phyloP scores from a whole-genome alignment of 2,329 filamentous ascomycete genomes.

The Colletotrichum acutatum region DNA sequence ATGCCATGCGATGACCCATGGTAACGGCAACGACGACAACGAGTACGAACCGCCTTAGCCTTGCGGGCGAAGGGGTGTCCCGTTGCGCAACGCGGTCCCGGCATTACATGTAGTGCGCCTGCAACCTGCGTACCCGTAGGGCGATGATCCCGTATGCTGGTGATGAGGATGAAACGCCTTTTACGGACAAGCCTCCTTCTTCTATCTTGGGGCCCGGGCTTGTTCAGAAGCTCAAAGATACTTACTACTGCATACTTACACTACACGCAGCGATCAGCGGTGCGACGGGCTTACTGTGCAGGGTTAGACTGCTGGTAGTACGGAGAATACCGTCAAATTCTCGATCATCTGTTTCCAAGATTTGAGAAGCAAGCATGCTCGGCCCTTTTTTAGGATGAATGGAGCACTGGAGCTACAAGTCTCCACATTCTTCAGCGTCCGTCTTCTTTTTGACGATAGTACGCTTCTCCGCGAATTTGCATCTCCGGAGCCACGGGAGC shows the following conservation, averaged over 20 bases:
- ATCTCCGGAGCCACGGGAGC: neutral
- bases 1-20: too few relatives aligned
- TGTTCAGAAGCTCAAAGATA: too few relatives aligned
- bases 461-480: conserved; percentile 12
- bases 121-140: neutral
- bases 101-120: neutral
- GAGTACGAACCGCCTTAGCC: neutral
- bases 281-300: neutral
- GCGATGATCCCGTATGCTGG: neutral
- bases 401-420: neutral
- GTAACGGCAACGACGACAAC: neutral
- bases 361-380: neutral
- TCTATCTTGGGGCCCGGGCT: too few relatives aligned
- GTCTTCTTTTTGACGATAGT: neutral
- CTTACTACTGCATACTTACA: neutral
- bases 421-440: conserved; percentile 30
- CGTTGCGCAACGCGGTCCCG: neutral
- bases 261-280: conserved; percentile 17
- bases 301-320: neutral
- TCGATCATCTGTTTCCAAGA: neutral
- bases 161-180: neutral
- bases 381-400: conserved; percentile 12
- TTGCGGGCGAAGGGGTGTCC: neutral
- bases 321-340: neutral
- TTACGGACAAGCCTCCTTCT: too few relatives aligned